Base-by-base conservation (phyloP, 2,329 filamentous ascomycete species). In the Capronia coronata region DNA sequence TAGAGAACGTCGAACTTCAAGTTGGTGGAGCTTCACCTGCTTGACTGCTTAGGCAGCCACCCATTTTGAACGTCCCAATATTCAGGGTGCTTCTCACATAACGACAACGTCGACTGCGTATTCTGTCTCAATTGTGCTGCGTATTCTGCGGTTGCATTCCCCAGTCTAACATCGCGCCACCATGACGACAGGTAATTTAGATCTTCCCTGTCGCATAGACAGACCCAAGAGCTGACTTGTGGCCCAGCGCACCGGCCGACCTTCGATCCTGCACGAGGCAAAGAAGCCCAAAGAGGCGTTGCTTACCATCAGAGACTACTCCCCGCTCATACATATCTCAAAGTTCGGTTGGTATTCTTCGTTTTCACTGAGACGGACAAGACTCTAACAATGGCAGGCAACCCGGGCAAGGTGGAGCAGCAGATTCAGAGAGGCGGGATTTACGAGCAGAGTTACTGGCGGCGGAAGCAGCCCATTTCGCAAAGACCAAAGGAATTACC, bases 291-390 rank as follows among this genome's bases (percentile, higher is more conserved):
- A 52, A 85, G 89, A 63, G 93, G 93, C 41, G 87, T 88, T 43
- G 91, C 89, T 61, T 97, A 96, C 74, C 93, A 98, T 67, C 91
- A 97, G 70, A 86, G 93, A 62, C 84, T 97, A 13, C 83, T 96
- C 11, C 91, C 93, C 27, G 93, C 93, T 25, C 86, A 98, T 68
- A 97, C 87, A 10, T 83, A 87, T 57, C 83, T 98, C 65, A 98
- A 98, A 72, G 86, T 84, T 65, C 81, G 88, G 74, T 83, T 78
- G 40, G 74, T 49, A 5, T 18, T 6, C 25, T 27, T 14, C 13
- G 23, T 13, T 11, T 13, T 43, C 39, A 9, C n/a, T 11, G 5
- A 10, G 42, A n/a, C 13, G 5, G 14, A 30, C 32, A 34, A 30
- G 10, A 6, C 16, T 23, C 29, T 55, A 59, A 55, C 34, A 18